Evolutionary conservation across 2,329 filamentous ascomycete genomes (phyloP).

Genomic region (Chaetomiaceae sp.): DNA sequence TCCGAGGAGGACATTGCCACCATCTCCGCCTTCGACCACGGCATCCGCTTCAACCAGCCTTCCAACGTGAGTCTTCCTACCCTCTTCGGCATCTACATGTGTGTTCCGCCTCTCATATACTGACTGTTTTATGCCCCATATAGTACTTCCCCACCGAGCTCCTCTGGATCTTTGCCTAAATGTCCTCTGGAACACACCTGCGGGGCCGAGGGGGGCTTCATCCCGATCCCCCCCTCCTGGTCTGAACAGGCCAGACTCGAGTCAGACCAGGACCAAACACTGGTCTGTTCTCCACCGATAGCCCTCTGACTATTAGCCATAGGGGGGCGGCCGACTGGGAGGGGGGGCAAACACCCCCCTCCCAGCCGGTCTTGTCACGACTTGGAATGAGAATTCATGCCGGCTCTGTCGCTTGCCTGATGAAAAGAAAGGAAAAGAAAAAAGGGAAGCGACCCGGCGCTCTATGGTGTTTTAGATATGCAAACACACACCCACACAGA

Average conservation of each 20-base stretch:
- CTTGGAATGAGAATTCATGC: conserved; percentile 14
- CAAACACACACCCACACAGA: too few relatives aligned
- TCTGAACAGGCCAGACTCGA: background rate
- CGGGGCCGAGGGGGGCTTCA: conserved; percentile 1
- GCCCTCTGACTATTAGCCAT: background rate
- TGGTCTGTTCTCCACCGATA: conserved; percentile 5
- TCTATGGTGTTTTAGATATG: conserved; percentile 1
- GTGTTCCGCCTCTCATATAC: too few relatives aligned
- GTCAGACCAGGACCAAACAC: background rate
- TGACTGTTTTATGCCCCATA: too few relatives aligned
- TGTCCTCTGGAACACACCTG: background rate
- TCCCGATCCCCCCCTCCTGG: background rate
- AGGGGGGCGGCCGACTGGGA: conserved; percentile 8
- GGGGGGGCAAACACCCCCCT: background rate
- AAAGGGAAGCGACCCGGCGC: background rate
- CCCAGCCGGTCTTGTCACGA: conserved; percentile 13
- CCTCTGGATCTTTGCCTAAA: conserved; percentile 55
- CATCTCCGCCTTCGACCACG: conserved; percentile 60
- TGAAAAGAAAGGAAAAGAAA: background rate
- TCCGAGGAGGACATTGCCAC: conserved; percentile 59
- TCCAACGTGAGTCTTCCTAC: conserved; percentile 27
- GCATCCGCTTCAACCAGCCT: conserved; percentile 73
- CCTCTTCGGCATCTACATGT: too few relatives aligned
- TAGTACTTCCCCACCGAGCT: conserved; percentile 53
- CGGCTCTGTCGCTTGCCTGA: conserved; percentile 3